Evolutionary conservation across 202 grass and related monocot species (phyloP), one percentile per base, ranked within the genome.

Genomic region (Panicum hallii): DNA sequence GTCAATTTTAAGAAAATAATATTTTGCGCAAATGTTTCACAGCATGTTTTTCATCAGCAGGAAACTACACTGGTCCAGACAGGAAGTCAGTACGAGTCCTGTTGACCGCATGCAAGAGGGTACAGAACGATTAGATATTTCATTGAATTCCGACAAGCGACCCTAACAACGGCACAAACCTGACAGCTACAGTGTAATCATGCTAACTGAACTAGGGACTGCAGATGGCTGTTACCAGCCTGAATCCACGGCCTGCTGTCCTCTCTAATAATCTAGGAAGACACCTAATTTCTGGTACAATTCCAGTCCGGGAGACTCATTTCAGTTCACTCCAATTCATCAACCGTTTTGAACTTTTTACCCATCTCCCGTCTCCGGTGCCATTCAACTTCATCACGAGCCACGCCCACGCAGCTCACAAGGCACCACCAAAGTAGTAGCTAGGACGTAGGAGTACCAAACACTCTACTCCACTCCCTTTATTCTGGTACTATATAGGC

Each of bases 331-430:
- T 65, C 32, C 63, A 8, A 5, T 36, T 38, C 63, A 66, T 20
- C 15, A 16, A 40, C 32, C 34, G 4, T 11, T 48, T 56, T 9
- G 1, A 32, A n/a, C 17, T 20, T 46, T 65, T 46, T 42, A 46
- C 15, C 40, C 13, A 17, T 77, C n/a, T 76, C n/a, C 55, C 0
- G 55, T 0, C 22, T 45, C 10, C 13, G 8, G 22, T 61, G 4
- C 10, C 63, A 41, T 72, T 38, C 38, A 56, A 19, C 13, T 58
- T 68, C 11, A 71, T 55, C 5, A 45, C 19, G 64, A 67, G 34
- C 2, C 52, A 87, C n/a, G 49, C 53, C n/a, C 73, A 70, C 63
- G 16, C 68, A n/a, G 45, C 3, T n/a, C 67, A 15, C 44, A 32
- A 72, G 7, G 1, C 56, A 74, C 36, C 4, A 10, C 20, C 2